Evolutionary conservation across 768 basidiomycete species (phyloP).

Genomic region (Ramaria sp.): DNA sequence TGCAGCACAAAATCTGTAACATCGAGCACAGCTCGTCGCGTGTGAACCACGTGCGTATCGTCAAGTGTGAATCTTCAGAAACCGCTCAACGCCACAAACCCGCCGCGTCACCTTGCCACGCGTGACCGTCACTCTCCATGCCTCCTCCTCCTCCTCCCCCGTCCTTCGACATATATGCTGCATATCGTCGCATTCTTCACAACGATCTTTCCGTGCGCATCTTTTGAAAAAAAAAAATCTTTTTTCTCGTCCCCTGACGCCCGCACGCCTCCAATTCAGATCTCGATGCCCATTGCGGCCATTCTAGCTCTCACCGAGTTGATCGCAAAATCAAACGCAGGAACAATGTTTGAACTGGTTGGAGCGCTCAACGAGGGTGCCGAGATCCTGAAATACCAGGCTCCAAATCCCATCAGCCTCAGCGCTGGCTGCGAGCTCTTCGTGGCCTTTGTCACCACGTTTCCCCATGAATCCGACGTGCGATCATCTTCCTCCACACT

Average conservation of each 20-base stretch:
- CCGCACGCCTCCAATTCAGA: constrained; percentile 27
- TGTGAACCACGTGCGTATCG: too few relatives aligned
- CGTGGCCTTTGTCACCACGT: constrained; percentile 77
- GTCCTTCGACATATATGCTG: constrained; percentile 34
- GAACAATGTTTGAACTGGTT: constrained; percentile 89
- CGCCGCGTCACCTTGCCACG: neutral
- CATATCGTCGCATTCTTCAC: constrained; percentile 48
- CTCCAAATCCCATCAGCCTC: constrained; percentile 70
- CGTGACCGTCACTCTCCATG: constrained; percentile 10
- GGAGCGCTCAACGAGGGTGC: constrained; percentile 73
- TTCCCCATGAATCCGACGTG: constrained; percentile 74
- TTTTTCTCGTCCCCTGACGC: constrained; percentile 3
- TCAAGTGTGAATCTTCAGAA: too few relatives aligned
- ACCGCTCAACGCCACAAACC: neutral
- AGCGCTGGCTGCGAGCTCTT: constrained; percentile 88
- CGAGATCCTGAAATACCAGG: constrained; percentile 44
- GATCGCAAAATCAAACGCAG: constrained; percentile 70
- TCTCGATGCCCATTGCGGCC: constrained; percentile 78
- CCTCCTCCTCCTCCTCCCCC: constrained; percentile 13
- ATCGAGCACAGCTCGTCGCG: too few relatives aligned
- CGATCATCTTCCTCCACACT: neutral
- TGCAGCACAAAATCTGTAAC: too few relatives aligned
- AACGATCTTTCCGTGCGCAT: constrained; percentile 43
- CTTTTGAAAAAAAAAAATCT: neutral
- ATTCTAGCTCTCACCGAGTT: constrained; percentile 77